These are phyloP conservation scores for Aspergillus latus DNA, from an alignment of 2,329 filamentous ascomycete genomes.

Conservation along the genomic window DNA sequence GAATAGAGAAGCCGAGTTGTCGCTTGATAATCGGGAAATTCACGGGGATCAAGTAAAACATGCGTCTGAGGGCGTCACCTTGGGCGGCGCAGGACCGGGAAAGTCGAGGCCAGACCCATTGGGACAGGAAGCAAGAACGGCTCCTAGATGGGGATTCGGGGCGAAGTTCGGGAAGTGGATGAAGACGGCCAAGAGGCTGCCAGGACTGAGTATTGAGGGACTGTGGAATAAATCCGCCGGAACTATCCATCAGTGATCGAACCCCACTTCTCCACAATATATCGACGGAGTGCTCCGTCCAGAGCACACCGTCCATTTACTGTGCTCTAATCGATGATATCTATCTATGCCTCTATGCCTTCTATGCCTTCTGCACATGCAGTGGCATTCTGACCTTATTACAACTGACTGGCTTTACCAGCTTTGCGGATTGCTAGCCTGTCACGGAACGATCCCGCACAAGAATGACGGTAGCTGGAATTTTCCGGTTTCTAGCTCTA, in stretches of 20 bases:
- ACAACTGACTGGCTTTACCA: no score
- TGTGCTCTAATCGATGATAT: no score
- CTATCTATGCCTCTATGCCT: no score
- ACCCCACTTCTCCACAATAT: background rate
- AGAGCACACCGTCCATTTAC: no score
- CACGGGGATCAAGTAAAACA: background rate
- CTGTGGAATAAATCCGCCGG: slow-evolving; percentile 1
- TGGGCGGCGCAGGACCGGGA: slow-evolving; percentile 11
- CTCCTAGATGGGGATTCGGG: slow-evolving; percentile 18
- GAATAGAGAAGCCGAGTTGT: background rate
- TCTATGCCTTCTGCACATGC: no score
- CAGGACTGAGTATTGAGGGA: background rate
- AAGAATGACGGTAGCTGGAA: background rate
- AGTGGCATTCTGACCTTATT: no score
- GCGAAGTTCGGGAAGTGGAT: slow-evolving; percentile 24
- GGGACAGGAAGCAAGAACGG: slow-evolving; percentile 12
- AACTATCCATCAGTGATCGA: background rate
- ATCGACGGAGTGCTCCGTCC: background rate
- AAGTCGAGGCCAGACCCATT: slow-evolving; percentile 20
- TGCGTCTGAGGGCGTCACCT: background rate
- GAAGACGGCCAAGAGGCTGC: background rate
- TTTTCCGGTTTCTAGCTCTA: background rate
- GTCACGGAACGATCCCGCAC: background rate
- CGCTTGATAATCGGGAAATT: slow-evolving; percentile 9
- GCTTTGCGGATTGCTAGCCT: no score